Base-by-base conservation (phyloP, 2,329 filamentous ascomycete species). In the Dactylellina cionopaga region DNA sequence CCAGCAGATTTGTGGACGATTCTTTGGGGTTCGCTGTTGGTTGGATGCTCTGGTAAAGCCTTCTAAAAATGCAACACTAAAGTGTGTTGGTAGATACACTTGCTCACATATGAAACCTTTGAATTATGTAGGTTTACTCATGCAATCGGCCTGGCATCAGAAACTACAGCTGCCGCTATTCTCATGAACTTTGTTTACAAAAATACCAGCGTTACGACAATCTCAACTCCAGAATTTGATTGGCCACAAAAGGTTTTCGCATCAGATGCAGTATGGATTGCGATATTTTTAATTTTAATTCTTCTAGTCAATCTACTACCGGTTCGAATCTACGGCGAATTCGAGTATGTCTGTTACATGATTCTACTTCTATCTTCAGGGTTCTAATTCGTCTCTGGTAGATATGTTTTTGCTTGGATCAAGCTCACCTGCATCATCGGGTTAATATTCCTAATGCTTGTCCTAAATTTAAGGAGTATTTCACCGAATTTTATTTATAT, bases 11-110 rank as follows among this genome's bases (percentile, higher is more conserved):
- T 75, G 74, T 82, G 29, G 80, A 82, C 74, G 79, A 81, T 76
- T 80, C 80, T 25, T 78, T 83, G 17, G 82, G 82, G 31, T 83
- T 81, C 76, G 81, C 82, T 1, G 80, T 80, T 13, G 82, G 81
- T 1, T 84, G 82, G 82, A 82, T 83, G 75, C 78, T 80, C 24
- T 83, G 81, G 81, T 81, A 74, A 59, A n/a, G 1, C 9, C 27
- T 17, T 3, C 10, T 22, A 10, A 65, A 72, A 72, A 54, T 60
- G 7, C 59, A 59, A 72, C 68, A 72, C 13, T 3, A 7, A 46
- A 17, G 1, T 52, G 66, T 64, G 58, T 71, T 64, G 58, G 46
- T 24, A 17, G 15, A n/a, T 39, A 35, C 22, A n/a, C 5, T 10
- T 52, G 31, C 49, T 51, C 7, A 54, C 17, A 39, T 37, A 7